Percentiles rank a stretch among this genome's conserved stretches.
phyloP scores from a whole-genome alignment of 2,329 filamentous ascomycete genomes.

The Acarospora socialis region DNA sequence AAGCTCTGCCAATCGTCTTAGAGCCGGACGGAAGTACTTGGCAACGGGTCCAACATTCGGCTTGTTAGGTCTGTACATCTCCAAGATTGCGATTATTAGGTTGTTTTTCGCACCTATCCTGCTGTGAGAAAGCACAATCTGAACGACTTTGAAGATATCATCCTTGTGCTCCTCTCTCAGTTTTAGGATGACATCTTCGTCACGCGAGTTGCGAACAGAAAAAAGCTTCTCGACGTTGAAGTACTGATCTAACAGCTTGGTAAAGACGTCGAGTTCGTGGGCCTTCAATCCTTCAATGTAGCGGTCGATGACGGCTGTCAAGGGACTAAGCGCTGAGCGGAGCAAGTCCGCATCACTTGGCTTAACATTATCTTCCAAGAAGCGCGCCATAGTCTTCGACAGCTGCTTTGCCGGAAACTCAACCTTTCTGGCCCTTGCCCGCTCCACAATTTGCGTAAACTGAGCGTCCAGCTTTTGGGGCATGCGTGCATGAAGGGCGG shows the following conservation, averaged over 20 bases:
- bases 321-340: conserved; percentile 56
- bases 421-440: conserved; percentile 57
- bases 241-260: conserved; percentile 66
- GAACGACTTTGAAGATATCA: conserved; percentile 68
- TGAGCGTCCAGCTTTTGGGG: conserved; percentile 77
- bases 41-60: conserved; percentile 75
- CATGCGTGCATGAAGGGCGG: conserved; percentile 93
- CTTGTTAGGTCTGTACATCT: conserved; percentile 90
- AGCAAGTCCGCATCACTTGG: conserved; percentile 60
- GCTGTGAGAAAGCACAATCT: conserved; percentile 86
- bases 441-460: conserved; percentile 75
- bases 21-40: conserved; percentile 69
- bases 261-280: conserved; percentile 75
- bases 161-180: conserved; percentile 96
- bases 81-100: conserved; percentile 76
- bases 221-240: conserved; percentile 75
- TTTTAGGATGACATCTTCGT: conserved; percentile 85
- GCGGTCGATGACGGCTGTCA: conserved; percentile 61
- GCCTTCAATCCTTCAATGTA: conserved; percentile 82
- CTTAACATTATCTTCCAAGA: conserved; percentile 72
- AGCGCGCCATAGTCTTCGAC: conserved; percentile 69
- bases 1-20: conserved; percentile 80
- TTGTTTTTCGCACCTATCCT: conserved; percentile 89
- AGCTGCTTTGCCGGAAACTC: conserved; percentile 91
- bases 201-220: conserved; percentile 66